phyloP scores from a whole-genome alignment of 805 yeast species.

The Ogataea chonburiensis region DNA sequence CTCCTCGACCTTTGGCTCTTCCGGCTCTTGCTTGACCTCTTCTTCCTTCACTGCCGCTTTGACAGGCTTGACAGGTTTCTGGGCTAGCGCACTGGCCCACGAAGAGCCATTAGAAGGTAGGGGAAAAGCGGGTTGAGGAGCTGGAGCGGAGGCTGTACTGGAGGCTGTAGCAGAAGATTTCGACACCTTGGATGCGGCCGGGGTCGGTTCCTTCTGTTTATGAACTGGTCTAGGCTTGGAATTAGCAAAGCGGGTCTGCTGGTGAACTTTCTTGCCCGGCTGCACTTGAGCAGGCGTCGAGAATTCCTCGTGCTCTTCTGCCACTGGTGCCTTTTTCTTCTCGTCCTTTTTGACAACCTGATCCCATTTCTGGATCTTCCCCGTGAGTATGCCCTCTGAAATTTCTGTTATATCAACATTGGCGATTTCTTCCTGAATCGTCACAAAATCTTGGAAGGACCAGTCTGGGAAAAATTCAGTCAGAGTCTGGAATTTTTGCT shows the following conservation, averaged over 20 bases:
- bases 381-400: slow-evolving; percentile 84
- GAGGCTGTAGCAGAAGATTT: slow-evolving; percentile 10
- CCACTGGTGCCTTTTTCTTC: slow-evolving; percentile 40
- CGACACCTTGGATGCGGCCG: slow-evolving; percentile 10
- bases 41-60: slow-evolving; percentile 15
- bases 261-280: slow-evolving; percentile 19
- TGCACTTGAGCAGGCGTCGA: slow-evolving; percentile 9
- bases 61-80: slow-evolving; percentile 22
- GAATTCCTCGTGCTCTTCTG: slow-evolving; percentile 20
- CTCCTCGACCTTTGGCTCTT: slow-evolving; percentile 7
- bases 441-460: slow-evolving; percentile 79
- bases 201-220: slow-evolving; percentile 16
- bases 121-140: slow-evolving; percentile 18
- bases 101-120: slow-evolving; percentile 28
- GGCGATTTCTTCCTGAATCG: slow-evolving; percentile 68
- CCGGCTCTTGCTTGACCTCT: slow-evolving; percentile 15
- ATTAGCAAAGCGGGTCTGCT: slow-evolving; percentile 14
- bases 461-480: slow-evolving; percentile 93
- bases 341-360: slow-evolving; percentile 75
- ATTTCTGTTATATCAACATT: slow-evolving; percentile 71
- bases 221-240: slow-evolving; percentile 18
- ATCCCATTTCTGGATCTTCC: slow-evolving; percentile 91
- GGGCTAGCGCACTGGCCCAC: slow-evolving; percentile 36
- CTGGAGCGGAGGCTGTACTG: slow-evolving; percentile 11
- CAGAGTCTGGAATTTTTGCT: slow-evolving; percentile 51